Base-by-base conservation (phyloP, 2,329 filamentous ascomycete genomes). In the Penicillium sp. region DNA sequence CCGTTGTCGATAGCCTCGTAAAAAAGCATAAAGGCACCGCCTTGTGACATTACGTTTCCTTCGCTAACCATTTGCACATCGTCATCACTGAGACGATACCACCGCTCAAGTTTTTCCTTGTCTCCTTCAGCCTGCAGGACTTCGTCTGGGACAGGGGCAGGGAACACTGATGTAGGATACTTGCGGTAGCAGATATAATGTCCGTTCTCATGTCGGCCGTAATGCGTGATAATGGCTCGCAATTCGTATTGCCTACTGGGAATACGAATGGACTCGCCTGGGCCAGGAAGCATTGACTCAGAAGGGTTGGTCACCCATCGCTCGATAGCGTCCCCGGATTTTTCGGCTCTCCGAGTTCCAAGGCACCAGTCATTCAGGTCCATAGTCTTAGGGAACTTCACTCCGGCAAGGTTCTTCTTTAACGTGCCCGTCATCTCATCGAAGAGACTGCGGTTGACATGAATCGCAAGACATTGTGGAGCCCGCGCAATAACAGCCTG, bases 11-110 rank as follows among this genome's bases (percentile, higher is more conserved):
- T 76, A 43, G 83, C 84, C 68, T 99, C 93, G 70, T 97, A 99
- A 70, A 97, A 97, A 1, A 97, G 81, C 93, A 99, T 97, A 68
- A 97, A 97, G 0, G 92, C 93, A 1, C 90, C 90, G 0, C 85
- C 85, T 61, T 95, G 87, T 2, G 79, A 80, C 46, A 94, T 75
- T 0, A 95, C 89, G 26, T 82, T 81, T 10, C 86, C 80, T 68
- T 96, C 89, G 18, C 82, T 82, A 23, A 92, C 87, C 58, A 83
- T 79, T 55, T 79, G 83, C 7, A 97, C 92, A 57, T 88, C 86
- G 54, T 96, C 89, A 64, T 97, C 93, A 69, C 93, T 97, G 26
- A 97, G 79, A 15, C 89, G 81, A 86, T 90, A 99, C 94, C 94
- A 97, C 53, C 84, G 81, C 58, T 81, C 76, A 13, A 76, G 61